Conservation (phyloP, 305 asterid species). For the Fraxinus floribunda region DNA sequence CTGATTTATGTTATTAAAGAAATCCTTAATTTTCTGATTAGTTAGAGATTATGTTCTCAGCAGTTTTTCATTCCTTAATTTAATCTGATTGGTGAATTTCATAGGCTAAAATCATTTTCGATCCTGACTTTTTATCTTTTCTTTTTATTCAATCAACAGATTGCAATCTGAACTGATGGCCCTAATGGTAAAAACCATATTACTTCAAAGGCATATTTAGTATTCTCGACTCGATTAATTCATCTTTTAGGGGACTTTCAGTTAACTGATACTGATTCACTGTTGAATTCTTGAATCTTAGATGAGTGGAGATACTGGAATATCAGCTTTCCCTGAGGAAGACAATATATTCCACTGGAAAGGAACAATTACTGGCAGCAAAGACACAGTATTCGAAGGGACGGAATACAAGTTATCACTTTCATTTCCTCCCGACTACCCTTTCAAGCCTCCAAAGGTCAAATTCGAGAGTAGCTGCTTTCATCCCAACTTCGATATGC, state of each 20-base stretch:
- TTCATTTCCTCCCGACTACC: conserved; percentile 68
- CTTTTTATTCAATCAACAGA: conserved; percentile 34
- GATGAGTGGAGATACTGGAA: conserved; percentile 87
- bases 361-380: conserved; percentile 85
- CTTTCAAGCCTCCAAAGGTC: conserved; percentile 84
- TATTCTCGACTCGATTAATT: background rate
- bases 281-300: conserved; percentile 10
- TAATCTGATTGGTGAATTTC: background rate
- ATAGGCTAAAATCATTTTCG: background rate
- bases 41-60: background rate
- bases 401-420: conserved; percentile 78
- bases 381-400: conserved; percentile 85
- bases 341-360: conserved; percentile 93
- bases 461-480: conserved; percentile 89
- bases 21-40: background rate
- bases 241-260: background rate
- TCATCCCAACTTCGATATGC: conserved; percentile 79
- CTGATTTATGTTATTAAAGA: background rate
- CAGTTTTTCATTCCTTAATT: background rate
- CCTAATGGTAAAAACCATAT: conserved; percentile 61
- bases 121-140: background rate
- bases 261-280: background rate
- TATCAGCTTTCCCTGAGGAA: conserved; percentile 92
- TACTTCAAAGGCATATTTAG: background rate
- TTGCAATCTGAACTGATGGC: conserved; percentile 95